A percentile compares a stretch with the other conserved stretches of the same genome.
Conservation (phyloP, 1,284 basidiomycete genomes). For the Cryptococcus sp. region DNA sequence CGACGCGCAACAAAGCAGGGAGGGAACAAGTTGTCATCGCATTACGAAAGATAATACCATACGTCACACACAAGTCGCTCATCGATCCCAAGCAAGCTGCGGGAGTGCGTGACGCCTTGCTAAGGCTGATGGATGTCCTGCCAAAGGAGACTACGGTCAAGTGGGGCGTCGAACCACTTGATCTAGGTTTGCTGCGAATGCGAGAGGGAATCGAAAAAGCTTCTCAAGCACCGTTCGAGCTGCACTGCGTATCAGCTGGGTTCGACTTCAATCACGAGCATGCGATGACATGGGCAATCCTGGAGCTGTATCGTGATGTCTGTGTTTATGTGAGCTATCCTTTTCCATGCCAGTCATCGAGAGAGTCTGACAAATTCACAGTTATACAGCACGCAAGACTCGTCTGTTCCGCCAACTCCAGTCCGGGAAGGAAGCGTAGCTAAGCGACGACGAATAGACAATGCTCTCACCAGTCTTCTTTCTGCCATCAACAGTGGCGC, state of each 20-base stretch:
- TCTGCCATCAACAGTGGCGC: slow-evolving; percentile 56
- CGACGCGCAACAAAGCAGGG: slow-evolving; percentile 70
- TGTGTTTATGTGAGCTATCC: slow-evolving; percentile 61
- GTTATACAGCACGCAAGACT: slow-evolving; percentile 15
- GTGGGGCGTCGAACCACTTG: slow-evolving; percentile 61
- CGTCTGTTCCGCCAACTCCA: slow-evolving; percentile 5
- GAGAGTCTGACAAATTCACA: background rate
- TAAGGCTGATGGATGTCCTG: slow-evolving; percentile 56
- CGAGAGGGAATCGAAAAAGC: slow-evolving; percentile 12
- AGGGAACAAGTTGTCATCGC: slow-evolving; percentile 61
- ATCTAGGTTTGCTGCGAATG: slow-evolving; percentile 58
- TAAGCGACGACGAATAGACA: slow-evolving; percentile 56
- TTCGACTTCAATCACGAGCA: slow-evolving; percentile 69
- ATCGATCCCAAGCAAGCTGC: slow-evolving; percentile 17
- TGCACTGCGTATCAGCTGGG: slow-evolving; percentile 55
- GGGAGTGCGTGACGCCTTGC: slow-evolving; percentile 58
- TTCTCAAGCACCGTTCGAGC: slow-evolving; percentile 30
- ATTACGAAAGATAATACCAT: slow-evolving; percentile 70
- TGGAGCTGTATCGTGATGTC: slow-evolving; percentile 83
- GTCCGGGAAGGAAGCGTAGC: slow-evolving; percentile 14
- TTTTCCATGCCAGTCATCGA: background rate
- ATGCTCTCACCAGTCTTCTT: slow-evolving; percentile 63
- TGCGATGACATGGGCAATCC: slow-evolving; percentile 74
- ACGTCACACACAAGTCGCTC: slow-evolving; percentile 56
- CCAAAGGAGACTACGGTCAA: slow-evolving; percentile 65